Base-by-base conservation (phyloP, 2,329 filamentous ascomycete species). In the Epichloe coenophiala region DNA sequence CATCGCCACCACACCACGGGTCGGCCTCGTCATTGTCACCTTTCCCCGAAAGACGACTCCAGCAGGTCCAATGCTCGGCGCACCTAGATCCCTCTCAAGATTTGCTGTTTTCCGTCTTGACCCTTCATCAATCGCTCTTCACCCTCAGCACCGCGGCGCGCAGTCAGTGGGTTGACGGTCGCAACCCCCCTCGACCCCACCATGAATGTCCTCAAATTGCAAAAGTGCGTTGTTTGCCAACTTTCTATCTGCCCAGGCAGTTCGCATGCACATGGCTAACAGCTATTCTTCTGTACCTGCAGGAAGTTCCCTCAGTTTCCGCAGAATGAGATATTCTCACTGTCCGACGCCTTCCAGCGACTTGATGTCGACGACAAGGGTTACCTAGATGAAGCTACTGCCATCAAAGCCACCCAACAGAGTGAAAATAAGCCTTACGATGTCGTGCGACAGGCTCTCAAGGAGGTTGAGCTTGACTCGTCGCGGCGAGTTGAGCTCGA, bases 301-400 rank as follows among this genome's bases (percentile, higher is more conserved):
- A 95, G 91, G 77, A 97, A 96, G 72, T 98, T 91, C 70, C 93
- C 93, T 69, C 89, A 98, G 71, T 95, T 98, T 69, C 84, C 87
- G 60, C 93, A 97, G 70, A 83, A 84, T 66, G 93, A 97, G 65
- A 93, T 98, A 68, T 96, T 95, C 67, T 77, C 82, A 55, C 79
- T 98, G 53, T 88, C 89, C 66, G 89, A 96, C 74, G 88, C 90
- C 58, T 98, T 98, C 71, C 86, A 87, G 63, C 91, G 88, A 69
- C 82, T 98, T 65, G 93, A 98, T 65, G 78, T 95, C 58, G 93
- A 98, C 65, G 93, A 97, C 71, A 95, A 93, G 70, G 93, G 93
- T 62, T 98, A 97, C 65, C 75, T 98, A 57, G 93, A 98, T 68
- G 93, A 98, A 72, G 87, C 88, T 42, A 95, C 89, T 5, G 88